Evolutionary conservation across 2,329 filamentous ascomycete genomes (phyloP), one percentile per base, ranked within the genome.

Genomic region (Shiraia bambusicola): DNA sequence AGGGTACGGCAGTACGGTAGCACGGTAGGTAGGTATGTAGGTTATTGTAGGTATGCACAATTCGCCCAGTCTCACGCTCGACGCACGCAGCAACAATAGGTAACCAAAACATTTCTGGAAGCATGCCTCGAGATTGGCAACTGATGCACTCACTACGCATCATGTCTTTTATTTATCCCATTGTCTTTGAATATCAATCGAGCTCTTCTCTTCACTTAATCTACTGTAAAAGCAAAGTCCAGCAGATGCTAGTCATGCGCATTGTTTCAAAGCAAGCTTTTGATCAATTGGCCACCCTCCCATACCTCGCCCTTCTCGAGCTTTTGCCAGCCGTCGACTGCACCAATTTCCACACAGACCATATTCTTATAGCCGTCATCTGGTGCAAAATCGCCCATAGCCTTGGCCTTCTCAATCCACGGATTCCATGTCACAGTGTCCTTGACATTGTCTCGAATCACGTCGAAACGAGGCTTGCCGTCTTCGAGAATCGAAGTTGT

Each of bases 361-460:
- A 97, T 96, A 45, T 89, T 82, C 76, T 88, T 88, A 76, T 86
- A 97, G 27, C 87, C 93, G 39, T 91, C 87, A 63, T 94, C 87
- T 35, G 93, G 93, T 44, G 79, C 80, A 66, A 97, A 96, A 69
- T 98, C 93, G 37, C 76, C 83, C 73, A 95, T 95, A 4, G 78
- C 78, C 57, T 83, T 81, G 1, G 88, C 83, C 75, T 94, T 95
- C 50, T 91, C 88, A 28, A 79, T 77, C 90, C 92, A 96, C 2
- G 93, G 93, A 71, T 98, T 98, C 93, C 93, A 98, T 22, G 97
- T 87, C 1, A 96, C 92, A 12, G 93, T 84, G 55, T 97, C 88
- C 49, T 81, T 80, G 54, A 98, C 78, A 54, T 89, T 91, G 70
- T 96, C 89, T 48, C 93, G 82, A 28, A 86, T 81, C 40, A 97